Base-by-base conservation (phyloP, 257 asterid species). In the Lycium ferocissimum region DNA sequence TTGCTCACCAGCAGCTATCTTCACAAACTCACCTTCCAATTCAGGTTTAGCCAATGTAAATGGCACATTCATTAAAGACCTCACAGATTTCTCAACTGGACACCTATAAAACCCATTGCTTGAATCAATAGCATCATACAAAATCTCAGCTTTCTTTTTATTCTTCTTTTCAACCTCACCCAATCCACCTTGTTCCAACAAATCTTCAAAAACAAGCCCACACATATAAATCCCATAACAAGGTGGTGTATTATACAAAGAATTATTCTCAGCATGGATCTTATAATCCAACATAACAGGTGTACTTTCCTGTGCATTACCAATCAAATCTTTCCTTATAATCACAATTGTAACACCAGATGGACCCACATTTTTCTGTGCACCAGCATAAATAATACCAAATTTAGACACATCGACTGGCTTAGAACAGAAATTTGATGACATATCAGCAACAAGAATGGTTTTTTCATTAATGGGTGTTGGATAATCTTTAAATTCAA, bases 341-440 rank as follows among this genome's bases (percentile, higher is more conserved):
- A 96, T 94, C 73, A 87, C 98, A 71, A 96, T 93, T 6, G 79
- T 94, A 37, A 96, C 99, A 1, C 99, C 99, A 0, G 99, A 96
- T 54, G 99, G 99, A 22, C 99, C 99, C 0, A 96, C 99, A 57
- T 96, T 96, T 84, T 96, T 96, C 97, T 94, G 99, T 1, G 99
- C 99, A 43, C 99, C 99, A n/a, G 98, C 99, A 84, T 94, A 96
- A 89, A 96, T 93, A 86, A 93, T 20, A 0, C 98, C 99, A 65
- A 93, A 94, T 85, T 90, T 91, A 45, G 92, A 62, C 35, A 96
- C 93, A 57, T 96, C 98, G 20, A 96, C 97, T 0, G 98, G 98
- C 72, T 96, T 96, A 9, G 99, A 96, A 87, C 99, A 96, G 73
- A 96, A 96, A 89, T 96, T 96, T 9, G 99, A 96, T 4, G 99